Evolutionary conservation across 805 yeast species (phyloP).

Genomic region (Candida khao-thaluensis): DNA sequence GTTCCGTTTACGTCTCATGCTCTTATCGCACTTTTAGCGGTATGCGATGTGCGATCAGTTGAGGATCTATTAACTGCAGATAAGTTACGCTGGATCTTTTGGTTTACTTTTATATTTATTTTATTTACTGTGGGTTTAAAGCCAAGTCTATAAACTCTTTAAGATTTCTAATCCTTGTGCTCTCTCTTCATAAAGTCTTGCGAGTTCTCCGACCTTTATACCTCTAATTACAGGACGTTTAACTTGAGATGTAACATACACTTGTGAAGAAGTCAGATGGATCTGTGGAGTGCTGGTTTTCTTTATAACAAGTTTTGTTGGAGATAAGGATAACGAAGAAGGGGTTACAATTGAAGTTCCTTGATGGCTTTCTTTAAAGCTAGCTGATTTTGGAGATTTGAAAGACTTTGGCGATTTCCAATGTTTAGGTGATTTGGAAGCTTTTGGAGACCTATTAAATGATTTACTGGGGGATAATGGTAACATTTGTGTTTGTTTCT

Average conservation of each 20-base stretch:
- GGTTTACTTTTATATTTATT: not conserved
- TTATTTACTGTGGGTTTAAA: not conserved
- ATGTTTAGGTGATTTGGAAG: not conserved
- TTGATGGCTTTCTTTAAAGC: no score
- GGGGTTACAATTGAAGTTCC: slow-evolving; percentile 5
- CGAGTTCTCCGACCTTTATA: slow-evolving; percentile 60
- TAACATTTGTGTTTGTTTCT: not conserved
- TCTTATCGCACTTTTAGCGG: no score
- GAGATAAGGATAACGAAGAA: slow-evolving; percentile 4
- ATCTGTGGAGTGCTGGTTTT: slow-evolving; percentile 28
- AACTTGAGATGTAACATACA: slow-evolving; percentile 8
- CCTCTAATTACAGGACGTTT: slow-evolving; percentile 49
- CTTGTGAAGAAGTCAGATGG: slow-evolving; percentile 17
- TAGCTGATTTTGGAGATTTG: slow-evolving; percentile 1
- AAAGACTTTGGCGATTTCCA: not conserved
- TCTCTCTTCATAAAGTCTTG: slow-evolving; percentile 63
- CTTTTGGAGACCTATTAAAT: not conserved
- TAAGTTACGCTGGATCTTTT: no score
- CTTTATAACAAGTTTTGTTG: not conserved
- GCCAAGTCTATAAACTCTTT: slow-evolving; percentile 24
- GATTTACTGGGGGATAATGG: not conserved
- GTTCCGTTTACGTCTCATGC: slow-evolving; percentile 30
- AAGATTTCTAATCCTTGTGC: slow-evolving; percentile 39
- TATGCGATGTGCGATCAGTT: no score
- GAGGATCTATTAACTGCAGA: no score